These are phyloP conservation scores for Persicaria maculosa DNA, from an alignment of 148 eudicot species.

Conservation along the genomic window DNA sequence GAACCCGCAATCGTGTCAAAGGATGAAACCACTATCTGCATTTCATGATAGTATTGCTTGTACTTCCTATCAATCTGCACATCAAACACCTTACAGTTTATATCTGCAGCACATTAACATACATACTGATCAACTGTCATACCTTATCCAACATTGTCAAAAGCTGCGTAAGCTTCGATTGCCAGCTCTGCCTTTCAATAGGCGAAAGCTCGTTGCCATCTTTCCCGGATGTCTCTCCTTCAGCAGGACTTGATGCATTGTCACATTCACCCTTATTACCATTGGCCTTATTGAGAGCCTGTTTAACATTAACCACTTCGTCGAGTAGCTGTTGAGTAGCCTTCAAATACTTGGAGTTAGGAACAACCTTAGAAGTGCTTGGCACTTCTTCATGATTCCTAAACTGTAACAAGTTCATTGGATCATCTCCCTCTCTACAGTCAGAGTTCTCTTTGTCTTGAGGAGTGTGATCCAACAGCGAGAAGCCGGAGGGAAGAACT, in stretches of 20 bases:
- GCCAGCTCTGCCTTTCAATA: conserved; percentile 71
- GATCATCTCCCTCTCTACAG: no score
- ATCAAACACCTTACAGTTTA: neutral
- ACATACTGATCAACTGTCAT: neutral
- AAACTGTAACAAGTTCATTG: neutral
- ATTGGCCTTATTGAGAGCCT: conserved; percentile 21
- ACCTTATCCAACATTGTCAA: conserved; percentile 92
- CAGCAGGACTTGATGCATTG: conserved; percentile 13
- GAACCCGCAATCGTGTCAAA: conserved; percentile 70
- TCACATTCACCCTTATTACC: conserved; percentile 2
- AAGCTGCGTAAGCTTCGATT: conserved; percentile 75
- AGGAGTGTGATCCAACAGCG: conserved; percentile 20
- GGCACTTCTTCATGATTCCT: neutral
- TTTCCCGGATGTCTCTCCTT: conserved; percentile 23
- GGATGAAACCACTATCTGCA: conserved; percentile 64
- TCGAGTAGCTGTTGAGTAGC: conserved; percentile 70
- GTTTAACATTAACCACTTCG: conserved; percentile 59
- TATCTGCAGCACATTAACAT: neutral
- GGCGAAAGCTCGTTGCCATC: conserved; percentile 13
- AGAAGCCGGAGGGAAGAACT: conserved; percentile 22
- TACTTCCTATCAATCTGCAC: conserved; percentile 32
- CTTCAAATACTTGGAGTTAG: conserved; percentile 59
- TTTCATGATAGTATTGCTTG: conserved; percentile 79
- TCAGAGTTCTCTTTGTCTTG: neutral
- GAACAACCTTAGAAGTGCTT: neutral